Percentiles rank a stretch among this genome's conserved stretches.
These are phyloP conservation scores for Monosporascus sp. DNA, from an alignment of 2,329 filamentous ascomycete genomes.

Conservation along the genomic window DNA sequence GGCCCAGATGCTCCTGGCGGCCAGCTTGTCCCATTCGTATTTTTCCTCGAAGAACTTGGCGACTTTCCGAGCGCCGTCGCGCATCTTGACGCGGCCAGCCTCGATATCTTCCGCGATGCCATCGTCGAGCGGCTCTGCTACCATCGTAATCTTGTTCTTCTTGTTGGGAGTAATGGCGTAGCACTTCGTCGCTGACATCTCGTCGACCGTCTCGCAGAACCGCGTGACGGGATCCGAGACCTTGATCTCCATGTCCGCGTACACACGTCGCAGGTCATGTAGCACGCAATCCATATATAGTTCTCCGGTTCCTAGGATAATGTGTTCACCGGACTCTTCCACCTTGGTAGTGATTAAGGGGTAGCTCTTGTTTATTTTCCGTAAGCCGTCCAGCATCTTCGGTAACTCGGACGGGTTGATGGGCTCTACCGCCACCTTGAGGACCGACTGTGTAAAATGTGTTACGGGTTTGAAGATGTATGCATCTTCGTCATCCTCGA, in stretches of 20 bases:
- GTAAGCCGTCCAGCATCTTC: conserved; percentile 95
- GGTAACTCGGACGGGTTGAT: conserved; percentile 97
- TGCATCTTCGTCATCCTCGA: conserved; percentile 84
- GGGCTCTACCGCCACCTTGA: conserved; percentile 96
- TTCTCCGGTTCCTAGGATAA: conserved; percentile 91
- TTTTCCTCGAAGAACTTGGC: conserved; percentile 97
- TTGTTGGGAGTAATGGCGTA: conserved; percentile 98
- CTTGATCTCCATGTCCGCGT: conserved; percentile 98
- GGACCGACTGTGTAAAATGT: conserved; percentile 95
- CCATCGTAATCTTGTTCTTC: conserved; percentile 99
- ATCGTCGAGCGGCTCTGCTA: conserved; percentile 90
- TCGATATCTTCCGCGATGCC: conserved; percentile 96
- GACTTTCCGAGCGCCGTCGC: conserved; percentile 85
- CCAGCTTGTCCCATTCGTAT: conserved; percentile 94
- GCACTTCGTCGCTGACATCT: conserved; percentile 96
- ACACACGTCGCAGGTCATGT: conserved; percentile 87
- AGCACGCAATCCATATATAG: conserved; percentile 99
- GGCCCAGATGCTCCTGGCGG: conserved; percentile 93
- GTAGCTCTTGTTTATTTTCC: conserved; percentile 97
- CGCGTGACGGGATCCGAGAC: conserved; percentile 95
- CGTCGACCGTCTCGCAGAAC: conserved; percentile 96
- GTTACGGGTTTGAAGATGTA: conserved; percentile 91
- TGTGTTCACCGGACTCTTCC: conserved; percentile 94
- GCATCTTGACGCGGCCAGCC: conserved; percentile 81
- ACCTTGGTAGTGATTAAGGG: conserved; percentile 94